Base-by-base conservation (phyloP, 2,329 filamentous ascomycete species). In the Geosmithia morbida region DNA sequence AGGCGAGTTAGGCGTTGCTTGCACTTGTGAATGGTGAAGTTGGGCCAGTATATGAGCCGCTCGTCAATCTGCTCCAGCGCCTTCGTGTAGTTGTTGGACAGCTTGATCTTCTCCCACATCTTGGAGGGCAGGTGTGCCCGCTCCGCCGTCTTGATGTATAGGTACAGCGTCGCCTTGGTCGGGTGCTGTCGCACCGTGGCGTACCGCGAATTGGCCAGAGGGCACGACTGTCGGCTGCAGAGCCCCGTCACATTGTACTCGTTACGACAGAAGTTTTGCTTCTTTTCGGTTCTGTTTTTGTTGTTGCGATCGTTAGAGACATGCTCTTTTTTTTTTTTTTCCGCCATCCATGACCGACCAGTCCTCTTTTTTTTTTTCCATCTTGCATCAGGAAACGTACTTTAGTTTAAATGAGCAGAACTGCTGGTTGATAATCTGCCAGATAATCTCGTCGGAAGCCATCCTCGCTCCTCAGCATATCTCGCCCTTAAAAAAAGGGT, bases 331-430 rank as follows among this genome's bases (percentile, higher is more conserved):
- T 6, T 11, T 41, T 6, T 18, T 18, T 5, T n/a, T 41, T 16
- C 39, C 39, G 11, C 11, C 29, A 30, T 7, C 29, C 33, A 37
- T 11, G 33, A 11, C 13, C 33, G 5, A 19, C 17, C 17, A 30
- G 6, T 17, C 33, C 5, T 37, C 11, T 16, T 37, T 37, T 11
- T 37, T 16, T 37, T 30, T 11, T 30, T 30, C 29, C 6, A 7
- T 30, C 29, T 30, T 30, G n/a, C n/a, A n/a, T 22, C 18, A 37
- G 5, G 13, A 30, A 26, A 57, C 77, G 56, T 68, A 87, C 80
- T 94, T 95, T 55, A 97, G 73, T 63, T 96, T 96, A 74, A 89
- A 97, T 46, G 85, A 83, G 71, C 92, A 97, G 64, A 92, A 94
- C 61, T 90, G 85, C 67, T 92, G 86, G 67, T 94, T 94, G 56